Base-by-base conservation (phyloP, 768 basidiomycete species). In the Cystofilobasidium ferigula region DNA sequence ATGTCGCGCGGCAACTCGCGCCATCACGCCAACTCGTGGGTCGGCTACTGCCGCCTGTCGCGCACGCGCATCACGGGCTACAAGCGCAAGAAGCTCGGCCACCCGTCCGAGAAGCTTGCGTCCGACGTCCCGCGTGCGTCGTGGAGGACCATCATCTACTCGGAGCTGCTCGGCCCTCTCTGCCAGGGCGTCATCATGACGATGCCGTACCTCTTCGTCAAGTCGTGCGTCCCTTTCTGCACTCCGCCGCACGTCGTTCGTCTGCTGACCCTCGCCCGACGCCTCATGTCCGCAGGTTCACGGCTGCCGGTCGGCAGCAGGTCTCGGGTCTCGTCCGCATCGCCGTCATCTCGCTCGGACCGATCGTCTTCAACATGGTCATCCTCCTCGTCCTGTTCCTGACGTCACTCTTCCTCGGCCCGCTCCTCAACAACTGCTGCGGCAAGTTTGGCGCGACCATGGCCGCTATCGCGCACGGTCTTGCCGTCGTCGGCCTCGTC, bases 11-110 rank as follows among this genome's bases (percentile, higher is more conserved):
- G 95, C 62, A 99, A 99, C 79, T 97, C 95, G 43, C 83, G 92
- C 36, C 90, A 91, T 26, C 95, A 99, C 77, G 88, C 83, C 72
- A 99, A 97, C 76, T 95, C 94, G 6, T 99, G 95, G 95, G 94
- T 98, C 70, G 94, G 95, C 0, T 99, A 98, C 77, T 99, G 95
- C 76, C 89, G 95, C 61, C 80, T 99, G 54, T 91, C 91, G n/a
- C 82, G 95, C 60, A 99, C 95, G 22, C 87, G 90, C 84, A 94
- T 99, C 74, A 99, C 95, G 22, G 95, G 95, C n/a, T 99, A 92
- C 84, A 98, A 98, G 83, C 89, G 88, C 80, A 97, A 98, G 82
- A 84, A 85, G 71, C 84, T 99, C 8, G 95, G 95, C 26, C 87
- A 91, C 73, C 95, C 95, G 1, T 97, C 93, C 0, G 94, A 98